phyloP scores from a whole-genome alignment of 352 stramenopile genomes.

The Plasmopara halstedii region DNA sequence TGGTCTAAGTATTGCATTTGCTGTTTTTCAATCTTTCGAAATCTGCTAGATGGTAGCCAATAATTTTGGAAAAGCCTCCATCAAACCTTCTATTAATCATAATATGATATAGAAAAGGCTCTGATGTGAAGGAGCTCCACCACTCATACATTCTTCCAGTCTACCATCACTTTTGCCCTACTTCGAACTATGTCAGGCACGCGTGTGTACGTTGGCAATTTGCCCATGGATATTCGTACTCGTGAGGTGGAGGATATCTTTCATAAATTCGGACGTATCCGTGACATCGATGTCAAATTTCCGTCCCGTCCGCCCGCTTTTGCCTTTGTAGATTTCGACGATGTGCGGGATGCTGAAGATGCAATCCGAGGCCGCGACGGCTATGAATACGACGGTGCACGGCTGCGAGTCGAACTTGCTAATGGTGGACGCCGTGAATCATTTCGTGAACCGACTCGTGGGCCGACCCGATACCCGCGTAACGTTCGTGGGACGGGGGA shows the following conservation, averaged over 20 bases:
- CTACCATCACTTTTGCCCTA: conserved; percentile 2
- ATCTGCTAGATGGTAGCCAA: no score
- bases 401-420: conserved; percentile 46
- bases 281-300: conserved; percentile 65
- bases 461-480: conserved; percentile 22
- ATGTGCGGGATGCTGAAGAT: conserved; percentile 57
- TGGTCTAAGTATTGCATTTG: no score
- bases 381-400: conserved; percentile 54
- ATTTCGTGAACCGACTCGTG: conserved; percentile 7
- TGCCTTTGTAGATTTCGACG: conserved; percentile 72
- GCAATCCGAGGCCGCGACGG: conserved; percentile 43
- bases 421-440: conserved; percentile 29
- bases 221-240: conserved; percentile 67
- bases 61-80: no score
- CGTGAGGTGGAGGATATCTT: conserved; percentile 72
- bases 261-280: conserved; percentile 60
- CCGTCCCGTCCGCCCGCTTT: conserved; percentile 48
- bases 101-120: background rate
- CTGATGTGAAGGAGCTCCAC: background rate
- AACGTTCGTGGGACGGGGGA: conserved; percentile 52
- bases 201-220: conserved; percentile 62
- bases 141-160: conserved; percentile 26
- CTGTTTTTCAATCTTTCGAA: no score
- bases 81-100: background rate
- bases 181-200: conserved; percentile 24